These are phyloP conservation scores for Ogataea angusta DNA, from an alignment of 805 yeast genomes.

Conservation along the genomic window DNA sequence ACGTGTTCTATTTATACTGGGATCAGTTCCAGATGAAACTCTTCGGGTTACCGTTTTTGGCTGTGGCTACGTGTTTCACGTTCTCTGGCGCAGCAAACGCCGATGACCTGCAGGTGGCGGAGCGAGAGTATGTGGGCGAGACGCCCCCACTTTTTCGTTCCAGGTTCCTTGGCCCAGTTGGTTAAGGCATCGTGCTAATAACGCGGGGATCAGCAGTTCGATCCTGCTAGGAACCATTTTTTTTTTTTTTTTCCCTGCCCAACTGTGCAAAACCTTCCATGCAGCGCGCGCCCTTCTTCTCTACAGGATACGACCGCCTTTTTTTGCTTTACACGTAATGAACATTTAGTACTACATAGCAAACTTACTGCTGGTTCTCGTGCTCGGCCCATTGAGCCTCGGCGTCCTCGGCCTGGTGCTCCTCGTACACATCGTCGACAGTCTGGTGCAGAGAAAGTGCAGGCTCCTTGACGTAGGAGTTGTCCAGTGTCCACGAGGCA, in stretches of 20 bases:
- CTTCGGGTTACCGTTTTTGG: conserved; percentile 8
- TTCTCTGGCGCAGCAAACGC: conserved; percentile 1
- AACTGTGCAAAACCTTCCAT: too few relatives aligned
- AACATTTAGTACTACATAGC: conserved; percentile 9
- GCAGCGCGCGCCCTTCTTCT: neutral
- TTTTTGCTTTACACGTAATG: neutral
- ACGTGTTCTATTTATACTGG: conserved; percentile 1
- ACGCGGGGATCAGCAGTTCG: conserved; percentile 74
- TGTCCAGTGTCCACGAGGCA: conserved; percentile 94
- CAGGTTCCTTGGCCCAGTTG: conserved; percentile 42
- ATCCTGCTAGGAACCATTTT: conserved; percentile 78
- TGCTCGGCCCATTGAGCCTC: conserved; percentile 41
- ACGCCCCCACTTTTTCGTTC: neutral
- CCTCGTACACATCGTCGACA: conserved; percentile 58
- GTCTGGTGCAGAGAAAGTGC: conserved; percentile 81
- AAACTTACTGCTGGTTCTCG: conserved; percentile 17
- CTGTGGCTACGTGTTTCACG: conserved; percentile 1
- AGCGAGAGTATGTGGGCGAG: neutral
- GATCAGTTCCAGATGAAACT: neutral
- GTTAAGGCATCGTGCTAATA: conserved; percentile 44
- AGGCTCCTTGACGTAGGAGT: conserved; percentile 87
- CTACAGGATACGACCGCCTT: neutral
- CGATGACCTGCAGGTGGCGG: neutral
- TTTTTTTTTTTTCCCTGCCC: conserved; percentile 10
- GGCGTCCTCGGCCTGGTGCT: conserved; percentile 38